These are phyloP conservation scores for Myxozyma neglecta DNA, from an alignment of 805 yeast genomes.

Conservation along the genomic window DNA sequence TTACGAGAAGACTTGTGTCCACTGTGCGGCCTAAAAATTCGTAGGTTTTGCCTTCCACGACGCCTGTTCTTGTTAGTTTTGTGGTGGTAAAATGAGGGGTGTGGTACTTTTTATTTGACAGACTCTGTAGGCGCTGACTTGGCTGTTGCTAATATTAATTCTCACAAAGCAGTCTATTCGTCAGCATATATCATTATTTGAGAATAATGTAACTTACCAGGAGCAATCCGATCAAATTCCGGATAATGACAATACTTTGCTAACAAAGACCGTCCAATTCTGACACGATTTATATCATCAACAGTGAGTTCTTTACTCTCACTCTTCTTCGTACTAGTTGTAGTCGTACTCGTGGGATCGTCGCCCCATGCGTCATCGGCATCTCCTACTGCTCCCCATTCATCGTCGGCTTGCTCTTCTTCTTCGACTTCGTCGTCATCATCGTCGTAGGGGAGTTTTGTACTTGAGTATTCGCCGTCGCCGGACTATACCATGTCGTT, in stretches of 20 bases:
- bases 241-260: conserved; percentile 79
- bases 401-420: conserved; percentile 51
- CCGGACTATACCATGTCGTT: conserved; percentile 37
- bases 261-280: conserved; percentile 75
- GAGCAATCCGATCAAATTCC: conserved; percentile 66
- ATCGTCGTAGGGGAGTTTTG: conserved; percentile 48
- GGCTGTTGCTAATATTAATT: conserved; percentile 69
- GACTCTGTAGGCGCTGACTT: conserved; percentile 62
- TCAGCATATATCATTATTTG: background rate
- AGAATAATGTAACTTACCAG: conserved; percentile 44
- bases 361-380: conserved; percentile 41
- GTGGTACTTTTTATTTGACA: conserved; percentile 70
- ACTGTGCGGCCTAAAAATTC: conserved; percentile 52
- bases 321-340: background rate
- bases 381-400: conserved; percentile 39
- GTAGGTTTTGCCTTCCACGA: conserved; percentile 47
- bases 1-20: conserved; percentile 62
- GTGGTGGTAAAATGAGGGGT: conserved; percentile 32
- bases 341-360: background rate
- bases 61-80: background rate
- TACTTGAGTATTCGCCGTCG: conserved; percentile 41
- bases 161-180: conserved; percentile 60
- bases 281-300: conserved; percentile 67
- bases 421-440: conserved; percentile 48
- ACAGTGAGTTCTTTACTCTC: conserved; percentile 48